Base-by-base conservation (phyloP, 2,329 filamentous ascomycete species). In the Hypomyces perniciosus region DNA sequence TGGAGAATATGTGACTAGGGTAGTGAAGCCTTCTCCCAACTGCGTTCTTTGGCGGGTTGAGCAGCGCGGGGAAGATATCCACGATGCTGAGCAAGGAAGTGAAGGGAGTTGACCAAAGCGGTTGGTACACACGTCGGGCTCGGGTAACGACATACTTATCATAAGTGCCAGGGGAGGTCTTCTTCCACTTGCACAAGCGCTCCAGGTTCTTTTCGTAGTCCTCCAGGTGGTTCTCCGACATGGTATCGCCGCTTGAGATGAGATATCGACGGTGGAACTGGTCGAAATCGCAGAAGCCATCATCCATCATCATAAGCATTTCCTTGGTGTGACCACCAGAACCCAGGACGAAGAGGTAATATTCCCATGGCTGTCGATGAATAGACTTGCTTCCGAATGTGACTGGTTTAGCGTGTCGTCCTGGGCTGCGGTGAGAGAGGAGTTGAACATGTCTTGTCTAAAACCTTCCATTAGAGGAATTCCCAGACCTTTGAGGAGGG, bases 311-410 rank as follows among this genome's bases (percentile, higher is more conserved):
- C 62, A 86, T 83, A 56, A 96, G 77, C 87, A 99, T 95, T 69
- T 99, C 93, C 44, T 90, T 85, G 1, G 93, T 96, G 70, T 99
- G 93, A 1, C 93, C 93, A 31, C 93, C 93, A 3, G 88, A 95
- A 47, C 93, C 93, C 27, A 97, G 85, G 28, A 97, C 84, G 56
- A 95, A 80, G 31, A 95, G 74, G 48, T 90, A 74, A 66, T 91
- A 79, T 28, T 70, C 69, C 4, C 28, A 4, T 2, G 38, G 40
- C 1, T 44, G 27, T 4, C 31, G 52, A 5, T 7, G 31, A 20
- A 61, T 57, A 3, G 39, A 27, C 6, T 31, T 53, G 26, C 48
- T 45, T 26, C 50, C 54, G 2, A 42, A 44, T 6, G 27, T n/a
- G 30, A 10, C 28, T 8, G 27, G 35, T 6, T 50, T 44, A 8